These are phyloP conservation scores for Dendrocalamus sinicus DNA, from an alignment of 176 grass and related monocot species.

Conservation along the genomic window DNA sequence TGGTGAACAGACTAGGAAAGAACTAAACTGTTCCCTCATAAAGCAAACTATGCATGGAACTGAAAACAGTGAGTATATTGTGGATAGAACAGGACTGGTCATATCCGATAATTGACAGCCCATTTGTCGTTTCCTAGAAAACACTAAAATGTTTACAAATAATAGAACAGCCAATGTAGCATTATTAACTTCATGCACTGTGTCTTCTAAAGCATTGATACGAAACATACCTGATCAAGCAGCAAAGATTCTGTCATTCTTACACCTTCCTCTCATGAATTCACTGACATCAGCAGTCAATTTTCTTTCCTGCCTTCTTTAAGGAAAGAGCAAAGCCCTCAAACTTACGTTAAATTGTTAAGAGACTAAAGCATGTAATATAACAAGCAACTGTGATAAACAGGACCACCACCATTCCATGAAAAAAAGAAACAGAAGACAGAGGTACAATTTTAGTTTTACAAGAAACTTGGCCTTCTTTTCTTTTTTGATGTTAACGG, in stretches of 20 bases:
- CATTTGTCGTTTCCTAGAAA: slow-evolving; percentile 5
- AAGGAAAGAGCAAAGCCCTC: not conserved
- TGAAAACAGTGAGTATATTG: slow-evolving; percentile 27
- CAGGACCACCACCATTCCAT: not conserved
- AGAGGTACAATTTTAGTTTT: slow-evolving; percentile 5
- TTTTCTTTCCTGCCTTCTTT: slow-evolving; percentile 1
- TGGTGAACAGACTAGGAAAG: slow-evolving; percentile 24
- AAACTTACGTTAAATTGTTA: not conserved
- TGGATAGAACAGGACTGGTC: slow-evolving; percentile 22
- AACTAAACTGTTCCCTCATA: slow-evolving; percentile 21
- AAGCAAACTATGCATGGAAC: slow-evolving; percentile 27
- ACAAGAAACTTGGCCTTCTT: slow-evolving; percentile 26
- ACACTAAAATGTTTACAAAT: not conserved
- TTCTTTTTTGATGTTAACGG: slow-evolving; percentile 33
- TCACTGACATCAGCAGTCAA: not conserved
- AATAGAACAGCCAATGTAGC: not conserved
- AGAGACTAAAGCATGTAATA: slow-evolving; percentile 20
- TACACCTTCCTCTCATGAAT: slow-evolving; percentile 1
- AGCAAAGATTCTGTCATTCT: slow-evolving; percentile 17
- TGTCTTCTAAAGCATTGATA: not conserved
- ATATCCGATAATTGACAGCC: slow-evolving; percentile 19
- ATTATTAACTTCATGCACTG: slow-evolving; percentile 23
- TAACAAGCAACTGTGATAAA: slow-evolving; percentile 19
- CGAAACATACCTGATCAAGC: slow-evolving; percentile 34
- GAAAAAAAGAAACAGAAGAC: slow-evolving; percentile 15